Evolutionary conservation across 345 rosid species (phyloP).

Genomic region (Arabis alpina): DNA sequence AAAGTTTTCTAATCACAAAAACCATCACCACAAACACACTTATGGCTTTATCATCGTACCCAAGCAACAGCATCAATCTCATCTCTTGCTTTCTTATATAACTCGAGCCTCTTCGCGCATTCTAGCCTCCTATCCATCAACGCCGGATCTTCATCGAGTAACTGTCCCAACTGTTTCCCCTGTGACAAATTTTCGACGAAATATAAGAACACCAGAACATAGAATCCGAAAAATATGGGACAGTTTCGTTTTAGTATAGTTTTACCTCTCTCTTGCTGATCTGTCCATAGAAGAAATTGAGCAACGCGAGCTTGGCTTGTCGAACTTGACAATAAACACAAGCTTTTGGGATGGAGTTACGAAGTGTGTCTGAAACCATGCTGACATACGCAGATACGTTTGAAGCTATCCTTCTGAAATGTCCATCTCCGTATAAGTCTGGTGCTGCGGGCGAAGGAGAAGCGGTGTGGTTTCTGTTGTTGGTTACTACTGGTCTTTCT

Average conservation of each 20-base stretch:
- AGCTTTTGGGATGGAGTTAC: constrained; percentile 73
- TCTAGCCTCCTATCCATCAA: constrained; percentile 73
- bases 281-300: constrained; percentile 70
- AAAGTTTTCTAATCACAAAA: constrained; percentile 4
- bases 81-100: constrained; percentile 72
- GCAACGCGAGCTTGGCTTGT: constrained; percentile 73
- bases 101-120: constrained; percentile 68
- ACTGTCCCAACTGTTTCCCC: constrained; percentile 59
- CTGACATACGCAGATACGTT: constrained; percentile 70
- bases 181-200: constrained; percentile 12
- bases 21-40: constrained; percentile 9
- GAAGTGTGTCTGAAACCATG: constrained; percentile 80
- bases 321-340: constrained; percentile 81
- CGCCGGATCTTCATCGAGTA: constrained; percentile 78
- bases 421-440: constrained; percentile 69
- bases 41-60: constrained; percentile 38
- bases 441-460: constrained; percentile 41
- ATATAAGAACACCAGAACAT: not conserved
- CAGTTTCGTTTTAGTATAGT: not conserved
- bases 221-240: not conserved
- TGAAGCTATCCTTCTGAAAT: constrained; percentile 78
- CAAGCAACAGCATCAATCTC: constrained; percentile 72
- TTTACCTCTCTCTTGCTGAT: constrained; percentile 73
- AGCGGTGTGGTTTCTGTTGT: constrained; percentile 39
- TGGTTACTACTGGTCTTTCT: constrained; percentile 46